Percentiles rank a stretch among this genome's conserved stretches.
Evolutionary conservation across 257 asterid genomes (phyloP).

Genomic region (Nicotiana sylvestris): DNA sequence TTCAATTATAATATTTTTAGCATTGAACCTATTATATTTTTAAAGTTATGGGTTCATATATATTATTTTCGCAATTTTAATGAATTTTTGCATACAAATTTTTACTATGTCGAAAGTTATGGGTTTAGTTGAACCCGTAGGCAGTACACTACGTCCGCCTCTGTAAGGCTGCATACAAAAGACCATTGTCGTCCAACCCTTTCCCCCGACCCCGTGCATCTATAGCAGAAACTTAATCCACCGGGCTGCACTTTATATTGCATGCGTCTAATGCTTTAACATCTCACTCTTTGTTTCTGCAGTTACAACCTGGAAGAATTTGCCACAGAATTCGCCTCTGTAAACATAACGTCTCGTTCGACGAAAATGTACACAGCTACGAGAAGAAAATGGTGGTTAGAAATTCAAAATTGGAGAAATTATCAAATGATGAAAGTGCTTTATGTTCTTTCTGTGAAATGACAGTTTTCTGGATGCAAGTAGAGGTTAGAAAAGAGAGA

Average conservation of each 20-base stretch:
- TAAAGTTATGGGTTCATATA: no score
- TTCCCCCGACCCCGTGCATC: no score
- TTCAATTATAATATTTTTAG: no score
- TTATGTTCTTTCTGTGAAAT: slow-evolving; percentile 28
- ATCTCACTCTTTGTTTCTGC: neutral
- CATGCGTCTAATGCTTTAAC: neutral
- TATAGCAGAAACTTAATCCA: no score
- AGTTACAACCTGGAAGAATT: slow-evolving; percentile 22
- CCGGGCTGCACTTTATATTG: neutral
- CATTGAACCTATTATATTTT: no score
- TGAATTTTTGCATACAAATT: no score
- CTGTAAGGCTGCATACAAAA: no score
- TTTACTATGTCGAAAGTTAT: no score
- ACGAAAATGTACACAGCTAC: neutral
- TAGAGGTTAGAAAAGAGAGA: slow-evolving; percentile 23
- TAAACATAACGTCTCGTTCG: neutral
- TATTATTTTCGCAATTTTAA: no score
- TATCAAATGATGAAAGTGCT: neutral
- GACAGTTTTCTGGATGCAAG: slow-evolving; percentile 36
- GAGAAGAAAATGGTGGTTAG: slow-evolving; percentile 1
- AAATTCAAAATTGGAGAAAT: slow-evolving; percentile 9
- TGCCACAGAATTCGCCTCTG: slow-evolving; percentile 25
- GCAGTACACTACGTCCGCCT: no score
- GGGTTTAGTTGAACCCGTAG: no score
- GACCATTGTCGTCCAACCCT: no score